Conservation (phyloP, 495 filamentous ascomycete genomes). For the Neurospora terricola region DNA sequence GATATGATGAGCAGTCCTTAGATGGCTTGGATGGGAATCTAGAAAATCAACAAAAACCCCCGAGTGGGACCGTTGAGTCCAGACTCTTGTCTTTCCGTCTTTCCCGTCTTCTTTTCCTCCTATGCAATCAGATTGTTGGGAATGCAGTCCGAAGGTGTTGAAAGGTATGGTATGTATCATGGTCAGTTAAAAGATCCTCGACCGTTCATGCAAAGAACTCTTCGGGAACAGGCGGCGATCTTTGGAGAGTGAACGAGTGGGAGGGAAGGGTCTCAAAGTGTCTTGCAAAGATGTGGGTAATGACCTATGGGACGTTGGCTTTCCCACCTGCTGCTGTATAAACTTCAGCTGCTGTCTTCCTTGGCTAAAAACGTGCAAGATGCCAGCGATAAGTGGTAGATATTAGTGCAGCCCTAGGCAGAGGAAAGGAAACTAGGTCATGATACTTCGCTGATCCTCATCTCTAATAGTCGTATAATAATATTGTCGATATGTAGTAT, state of each 20-base stretch:
- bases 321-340: background rate
- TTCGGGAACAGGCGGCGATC: background rate
- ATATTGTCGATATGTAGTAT: background rate
- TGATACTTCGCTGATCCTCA: background rate
- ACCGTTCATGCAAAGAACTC: background rate
- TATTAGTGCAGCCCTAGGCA: background rate
- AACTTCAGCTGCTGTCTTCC: background rate
- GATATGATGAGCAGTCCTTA: background rate
- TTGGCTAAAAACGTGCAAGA: background rate
- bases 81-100: background rate
- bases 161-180: background rate
- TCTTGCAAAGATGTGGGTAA: background rate
- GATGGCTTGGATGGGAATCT: too few species aligned
- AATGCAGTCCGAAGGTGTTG: background rate
- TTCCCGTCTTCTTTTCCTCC: background rate
- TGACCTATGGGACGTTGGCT: background rate
- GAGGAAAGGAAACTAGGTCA: background rate
- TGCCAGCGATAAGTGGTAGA: background rate
- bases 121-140: background rate
- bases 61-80: background rate
- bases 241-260: background rate
- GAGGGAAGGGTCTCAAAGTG: background rate
- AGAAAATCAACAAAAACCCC: background rate
- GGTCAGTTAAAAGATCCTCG: background rate
- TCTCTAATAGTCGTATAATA: background rate